phyloP scores from a whole-genome alignment of 208 protist genomes.

The Wallacemonas sp. region DNA sequence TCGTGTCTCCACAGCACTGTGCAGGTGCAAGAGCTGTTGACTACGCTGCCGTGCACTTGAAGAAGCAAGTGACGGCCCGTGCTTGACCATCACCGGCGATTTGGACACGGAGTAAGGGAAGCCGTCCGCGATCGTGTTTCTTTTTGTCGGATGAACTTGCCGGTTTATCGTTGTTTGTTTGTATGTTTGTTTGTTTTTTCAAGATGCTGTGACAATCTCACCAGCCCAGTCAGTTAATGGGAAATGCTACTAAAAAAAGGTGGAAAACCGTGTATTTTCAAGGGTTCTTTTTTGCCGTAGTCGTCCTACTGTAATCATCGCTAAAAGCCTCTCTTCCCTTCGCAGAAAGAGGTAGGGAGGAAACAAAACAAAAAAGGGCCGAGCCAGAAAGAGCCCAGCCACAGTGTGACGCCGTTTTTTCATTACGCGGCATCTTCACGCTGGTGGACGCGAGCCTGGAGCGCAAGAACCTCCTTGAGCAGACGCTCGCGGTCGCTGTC shows the following conservation, averaged over 20 bases:
- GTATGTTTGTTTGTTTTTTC: conserved; percentile 10
- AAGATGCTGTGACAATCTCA: conserved; percentile 12
- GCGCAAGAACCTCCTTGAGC: conserved; percentile 87
- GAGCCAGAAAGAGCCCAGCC: not conserved
- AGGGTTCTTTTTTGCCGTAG: not conserved
- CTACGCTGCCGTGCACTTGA: no score
- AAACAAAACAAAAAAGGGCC: conserved; percentile 14
- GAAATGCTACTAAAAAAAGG: conserved; percentile 10
- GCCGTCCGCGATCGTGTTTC: no score
- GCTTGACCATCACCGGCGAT: no score
- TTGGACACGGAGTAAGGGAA: no score
- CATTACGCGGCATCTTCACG: conserved; percentile 61
- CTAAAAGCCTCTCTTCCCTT: conserved; percentile 7
- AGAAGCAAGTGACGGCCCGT: no score
- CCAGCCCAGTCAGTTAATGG: conserved; percentile 5
- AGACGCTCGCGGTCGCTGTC: conserved; percentile 83
- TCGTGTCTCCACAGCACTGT: no score
- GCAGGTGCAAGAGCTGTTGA: no score
- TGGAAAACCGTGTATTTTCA: conserved; percentile 1
- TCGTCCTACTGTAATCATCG: conserved; percentile 6
- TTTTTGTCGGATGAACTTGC: not conserved
- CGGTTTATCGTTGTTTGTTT: conserved; percentile 14
- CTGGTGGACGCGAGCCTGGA: conserved; percentile 88
- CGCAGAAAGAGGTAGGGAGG: conserved; percentile 11
- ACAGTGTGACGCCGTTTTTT: conserved; percentile 10